Conservation (phyloP, 1,284 basidiomycete genomes). For the Exsudoporus floridanus region DNA sequence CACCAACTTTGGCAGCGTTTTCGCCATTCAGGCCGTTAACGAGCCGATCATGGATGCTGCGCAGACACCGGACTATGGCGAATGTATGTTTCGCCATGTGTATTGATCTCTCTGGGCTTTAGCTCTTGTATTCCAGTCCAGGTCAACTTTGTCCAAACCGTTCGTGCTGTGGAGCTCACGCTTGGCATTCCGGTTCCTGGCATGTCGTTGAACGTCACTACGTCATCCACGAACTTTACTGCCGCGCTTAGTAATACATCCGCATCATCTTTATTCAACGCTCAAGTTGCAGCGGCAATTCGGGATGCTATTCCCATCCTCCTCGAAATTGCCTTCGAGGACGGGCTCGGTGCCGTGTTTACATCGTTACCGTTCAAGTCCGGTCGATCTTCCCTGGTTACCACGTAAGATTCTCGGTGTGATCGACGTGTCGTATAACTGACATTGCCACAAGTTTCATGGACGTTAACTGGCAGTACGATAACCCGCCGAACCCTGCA, state of each 20-base stretch:
- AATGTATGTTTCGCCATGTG: conserved; percentile 44
- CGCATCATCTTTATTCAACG: conserved; percentile 38
- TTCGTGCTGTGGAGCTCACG: conserved; percentile 62
- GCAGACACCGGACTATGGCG: conserved; percentile 64
- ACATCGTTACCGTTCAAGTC: conserved; percentile 18
- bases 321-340: conserved; percentile 39
- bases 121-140: conserved; percentile 49
- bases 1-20: conserved; percentile 62
- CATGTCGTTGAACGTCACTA: conserved; percentile 31
- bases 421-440: not conserved
- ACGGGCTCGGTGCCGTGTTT: conserved; percentile 33
- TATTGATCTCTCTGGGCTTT: conserved; percentile 1
- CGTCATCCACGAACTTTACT: conserved; percentile 44
- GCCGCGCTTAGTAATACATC: conserved; percentile 40
- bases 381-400: conserved; percentile 42
- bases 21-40: conserved; percentile 72
- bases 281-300: conserved; percentile 47
- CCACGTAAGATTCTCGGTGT: conserved; percentile 35
- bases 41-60: conserved; percentile 70
- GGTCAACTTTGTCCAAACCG: conserved; percentile 63
- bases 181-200: conserved; percentile 59
- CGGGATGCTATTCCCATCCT: conserved; percentile 52
- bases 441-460: conserved; percentile 55
- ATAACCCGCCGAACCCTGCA: conserved; percentile 67
- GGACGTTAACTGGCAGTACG: conserved; percentile 74